Conservation (phyloP, 345 rosid genomes). For the Pistacia vera region DNA sequence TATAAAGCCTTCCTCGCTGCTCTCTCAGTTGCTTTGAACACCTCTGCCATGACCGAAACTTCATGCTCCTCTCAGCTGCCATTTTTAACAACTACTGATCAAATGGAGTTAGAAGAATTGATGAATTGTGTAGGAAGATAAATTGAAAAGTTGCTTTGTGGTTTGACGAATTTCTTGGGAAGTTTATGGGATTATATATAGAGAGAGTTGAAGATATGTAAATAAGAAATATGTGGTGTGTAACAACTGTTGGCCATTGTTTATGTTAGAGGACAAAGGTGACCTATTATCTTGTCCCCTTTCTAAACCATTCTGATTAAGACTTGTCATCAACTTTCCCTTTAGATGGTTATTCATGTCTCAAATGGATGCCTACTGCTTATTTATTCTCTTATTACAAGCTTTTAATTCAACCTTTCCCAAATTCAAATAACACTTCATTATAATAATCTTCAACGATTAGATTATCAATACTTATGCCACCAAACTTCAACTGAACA, state of each 20-base stretch:
- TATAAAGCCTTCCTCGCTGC: conserved; percentile 69
- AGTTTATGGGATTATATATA: conserved; percentile 2
- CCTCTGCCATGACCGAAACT: conserved; percentile 55
- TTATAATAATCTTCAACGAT: no score
- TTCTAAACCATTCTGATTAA: conserved; percentile 23
- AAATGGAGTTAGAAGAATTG: background rate
- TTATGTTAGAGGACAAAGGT: conserved; percentile 21
- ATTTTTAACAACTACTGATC: conserved; percentile 6
- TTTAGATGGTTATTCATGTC: conserved; percentile 23
- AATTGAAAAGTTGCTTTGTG: background rate
- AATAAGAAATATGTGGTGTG: conserved; percentile 30
- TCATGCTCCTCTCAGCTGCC: conserved; percentile 40
- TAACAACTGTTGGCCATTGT: conserved; percentile 25
- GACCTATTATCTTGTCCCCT: conserved; percentile 28
- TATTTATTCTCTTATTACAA: background rate
- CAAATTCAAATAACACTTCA: no score
- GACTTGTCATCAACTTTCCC: conserved; percentile 28
- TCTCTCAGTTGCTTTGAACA: conserved; percentile 75
- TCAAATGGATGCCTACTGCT: conserved; percentile 13
- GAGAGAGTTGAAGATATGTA: conserved; percentile 24
- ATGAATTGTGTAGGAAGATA: background rate
- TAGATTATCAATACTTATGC: background rate
- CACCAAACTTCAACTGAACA: background rate
- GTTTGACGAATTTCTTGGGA: background rate
- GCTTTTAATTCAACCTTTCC: background rate